These are phyloP conservation scores for Fimicolochytrium jonesii DNA, from an alignment of 192 early-diverging fungal species.

Conservation along the genomic window DNA sequence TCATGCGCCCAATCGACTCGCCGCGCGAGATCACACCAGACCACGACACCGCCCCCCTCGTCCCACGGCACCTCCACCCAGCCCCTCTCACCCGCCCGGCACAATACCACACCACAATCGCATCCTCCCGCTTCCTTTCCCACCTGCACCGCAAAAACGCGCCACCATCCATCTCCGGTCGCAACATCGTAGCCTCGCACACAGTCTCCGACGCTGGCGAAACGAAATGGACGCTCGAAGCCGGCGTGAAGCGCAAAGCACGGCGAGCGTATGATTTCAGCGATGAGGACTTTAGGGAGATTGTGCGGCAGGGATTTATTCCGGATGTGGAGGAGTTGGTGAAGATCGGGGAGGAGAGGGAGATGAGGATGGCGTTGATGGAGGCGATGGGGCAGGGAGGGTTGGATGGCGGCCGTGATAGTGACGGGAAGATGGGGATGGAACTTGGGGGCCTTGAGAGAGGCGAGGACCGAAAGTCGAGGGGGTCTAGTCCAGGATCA, in stretches of 20 bases:
- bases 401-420: too few species aligned
- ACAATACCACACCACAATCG: conserved; percentile 7
- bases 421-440: too few species aligned
- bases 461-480: too few species aligned
- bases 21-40: too few species aligned
- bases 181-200: conserved; percentile 9
- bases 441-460: too few species aligned
- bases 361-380: background rate
- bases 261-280: conserved; percentile 43
- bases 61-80: background rate
- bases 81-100: background rate
- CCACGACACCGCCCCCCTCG: background rate
- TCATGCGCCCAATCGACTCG: too few species aligned
- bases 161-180: conserved; percentile 6
- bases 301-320: conserved; percentile 40
- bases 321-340: conserved; percentile 38
- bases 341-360: conserved; percentile 17
- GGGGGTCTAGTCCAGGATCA: too few species aligned
- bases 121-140: conserved; percentile 15
- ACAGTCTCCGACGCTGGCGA: conserved; percentile 14
- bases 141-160: conserved; percentile 22
- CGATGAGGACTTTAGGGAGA: conserved; percentile 47
- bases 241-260: background rate
- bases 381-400: background rate
- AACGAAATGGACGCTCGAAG: background rate